Percentiles rank a stretch among this genome's conserved stretches.
Conservation (phyloP, 768 basidiomycete species). For the Mrakia hoshinonis region DNA sequence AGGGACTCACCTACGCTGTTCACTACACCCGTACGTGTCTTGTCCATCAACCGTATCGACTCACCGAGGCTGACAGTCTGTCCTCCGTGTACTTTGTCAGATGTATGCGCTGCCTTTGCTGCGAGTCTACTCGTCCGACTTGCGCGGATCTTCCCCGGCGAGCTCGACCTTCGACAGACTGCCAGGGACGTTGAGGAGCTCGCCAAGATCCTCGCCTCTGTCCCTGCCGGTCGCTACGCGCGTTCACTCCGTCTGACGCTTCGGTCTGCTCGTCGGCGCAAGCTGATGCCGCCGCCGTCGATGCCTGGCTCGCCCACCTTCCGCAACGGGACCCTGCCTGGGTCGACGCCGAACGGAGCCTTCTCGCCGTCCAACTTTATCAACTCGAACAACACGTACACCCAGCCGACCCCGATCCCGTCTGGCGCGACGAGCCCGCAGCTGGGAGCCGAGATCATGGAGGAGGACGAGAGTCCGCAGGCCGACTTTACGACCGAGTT, state of each 20-base stretch:
- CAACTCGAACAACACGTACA: constrained; percentile 20
- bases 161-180: constrained; percentile 67
- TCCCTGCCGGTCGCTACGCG: constrained; percentile 88
- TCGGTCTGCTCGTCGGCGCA: constrained; percentile 46
- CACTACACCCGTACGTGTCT: constrained; percentile 40
- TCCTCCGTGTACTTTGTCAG: constrained; percentile 50
- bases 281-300: constrained; percentile 46
- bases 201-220: constrained; percentile 66
- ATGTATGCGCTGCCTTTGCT: constrained; percentile 86
- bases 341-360: not conserved
- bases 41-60: no score
- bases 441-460: not conserved
- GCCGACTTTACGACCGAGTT: constrained; percentile 28
- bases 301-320: constrained; percentile 43
- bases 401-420: constrained; percentile 1
- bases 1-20: constrained; percentile 75
- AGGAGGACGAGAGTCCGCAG: constrained; percentile 23
- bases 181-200: constrained; percentile 69
- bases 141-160: constrained; percentile 76
- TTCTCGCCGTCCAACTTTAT: constrained; percentile 27
- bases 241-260: constrained; percentile 81
- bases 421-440: constrained; percentile 11
- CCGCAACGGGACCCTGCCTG: not conserved
- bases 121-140: constrained; percentile 82
- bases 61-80: not conserved